Evolutionary conservation across 225 moss, liverwort and hornwort species (phyloP), one percentile per base, ranked within the genome.

Genomic region (Pseudoscleropodium purum): DNA sequence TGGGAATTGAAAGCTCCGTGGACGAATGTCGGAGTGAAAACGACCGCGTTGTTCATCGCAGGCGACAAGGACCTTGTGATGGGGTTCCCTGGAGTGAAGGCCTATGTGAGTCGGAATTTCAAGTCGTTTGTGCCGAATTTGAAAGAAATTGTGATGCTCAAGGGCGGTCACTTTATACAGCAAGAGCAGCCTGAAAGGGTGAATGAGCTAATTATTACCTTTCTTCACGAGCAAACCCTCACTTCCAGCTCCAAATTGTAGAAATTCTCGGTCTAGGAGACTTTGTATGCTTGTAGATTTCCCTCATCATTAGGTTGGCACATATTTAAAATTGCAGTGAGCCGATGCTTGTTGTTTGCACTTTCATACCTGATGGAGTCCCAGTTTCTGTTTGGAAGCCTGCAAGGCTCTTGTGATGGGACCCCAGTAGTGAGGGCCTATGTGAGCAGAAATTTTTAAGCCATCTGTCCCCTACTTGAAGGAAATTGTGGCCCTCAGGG

Each of bases 131-230:
- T 99, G 54, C 98, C 97, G n/a, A 95, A 96, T 86, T 91, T 97
- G 85, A 93, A 95, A 90, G 91, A 92, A 19, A 76, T 93, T 82
- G 92, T 96, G 87, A 93, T 89, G 85, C 92, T 96, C 82, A 93
- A 94, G 57, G 96, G 98, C 63, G 96, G 97, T 11, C 98, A 99
- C 91, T 99, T 99, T 65, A 96, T 97, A 76, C 99, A 99, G 86
- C 93, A 93, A 60, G 95, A 97, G 93, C 94, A 94, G 90, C 91
- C 96, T 33, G 95, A 89, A 34, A 89, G 88, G 64, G 95, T 97
- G 45, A 96, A 96, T 84, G 89, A 91, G 88, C 85, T 95, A 23
- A 86, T 98, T 21, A 54, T 96, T 56, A 72, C 49, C 36, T 98
- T 96, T 84, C 90, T 98, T 61, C 89, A 87, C 81, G 89, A 92